Percentiles rank a stretch among this genome's conserved stretches.
Conservation (phyloP, 495 filamentous ascomycete genomes). For the Hamigera avellanea region DNA sequence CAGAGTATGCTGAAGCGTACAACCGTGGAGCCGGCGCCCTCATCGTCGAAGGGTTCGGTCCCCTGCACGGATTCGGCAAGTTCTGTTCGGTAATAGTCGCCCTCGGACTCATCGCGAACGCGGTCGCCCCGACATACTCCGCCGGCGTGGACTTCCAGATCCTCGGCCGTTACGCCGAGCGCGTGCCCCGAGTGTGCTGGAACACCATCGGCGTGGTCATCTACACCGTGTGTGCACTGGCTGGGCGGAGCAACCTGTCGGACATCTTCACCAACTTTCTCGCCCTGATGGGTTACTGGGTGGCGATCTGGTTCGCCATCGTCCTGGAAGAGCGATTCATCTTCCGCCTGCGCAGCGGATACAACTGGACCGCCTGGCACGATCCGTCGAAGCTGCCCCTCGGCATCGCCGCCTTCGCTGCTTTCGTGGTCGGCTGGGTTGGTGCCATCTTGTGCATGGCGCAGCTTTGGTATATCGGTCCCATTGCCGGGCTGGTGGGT, state of each 20-base stretch:
- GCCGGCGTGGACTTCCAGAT: constrained; percentile 48
- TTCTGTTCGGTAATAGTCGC: constrained; percentile 53
- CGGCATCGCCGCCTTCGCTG: constrained; percentile 43
- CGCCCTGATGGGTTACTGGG: constrained; percentile 50
- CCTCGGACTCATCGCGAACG: constrained; percentile 53
- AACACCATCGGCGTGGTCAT: constrained; percentile 38
- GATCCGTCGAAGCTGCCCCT: constrained; percentile 38
- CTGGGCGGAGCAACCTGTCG: constrained; percentile 38
- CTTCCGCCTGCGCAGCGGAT: constrained; percentile 33
- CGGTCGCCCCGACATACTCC: constrained; percentile 51
- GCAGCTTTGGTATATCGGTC: constrained; percentile 48
- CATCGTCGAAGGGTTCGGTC: constrained; percentile 43
- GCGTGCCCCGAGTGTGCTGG: constrained; percentile 39
- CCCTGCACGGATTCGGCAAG: constrained; percentile 49
- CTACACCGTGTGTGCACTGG: constrained; percentile 43
- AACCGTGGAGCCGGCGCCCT: constrained; percentile 47
- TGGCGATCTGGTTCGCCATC: constrained; percentile 41
- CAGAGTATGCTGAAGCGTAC: constrained; percentile 40
- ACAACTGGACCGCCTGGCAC: constrained; percentile 48
- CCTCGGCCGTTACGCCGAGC: constrained; percentile 31
- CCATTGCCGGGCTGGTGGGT: constrained; percentile 36
- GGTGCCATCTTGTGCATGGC: constrained; percentile 53
- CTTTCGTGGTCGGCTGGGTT: constrained; percentile 51
- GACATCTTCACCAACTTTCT: constrained; percentile 49
- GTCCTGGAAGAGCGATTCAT: constrained; percentile 40